phyloP scores from a whole-genome alignment of 768 basidiomycete species.

The Russula olivacea region DNA sequence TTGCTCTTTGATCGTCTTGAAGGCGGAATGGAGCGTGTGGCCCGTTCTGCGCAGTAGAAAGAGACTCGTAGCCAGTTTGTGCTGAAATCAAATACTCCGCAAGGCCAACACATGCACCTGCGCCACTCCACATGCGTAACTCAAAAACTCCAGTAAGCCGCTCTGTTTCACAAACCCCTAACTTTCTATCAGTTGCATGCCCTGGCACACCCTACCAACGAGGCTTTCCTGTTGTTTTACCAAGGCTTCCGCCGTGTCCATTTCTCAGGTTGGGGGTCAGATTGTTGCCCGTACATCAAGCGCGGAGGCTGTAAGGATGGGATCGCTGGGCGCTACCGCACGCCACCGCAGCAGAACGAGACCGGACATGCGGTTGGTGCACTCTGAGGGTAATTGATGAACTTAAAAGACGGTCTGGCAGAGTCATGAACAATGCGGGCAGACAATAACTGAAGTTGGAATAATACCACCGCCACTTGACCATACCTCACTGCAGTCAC shows the following conservation, averaged over 20 bases:
- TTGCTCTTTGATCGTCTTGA: neutral
- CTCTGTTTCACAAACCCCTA: no score
- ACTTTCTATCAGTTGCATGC: neutral
- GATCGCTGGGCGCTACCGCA: no score
- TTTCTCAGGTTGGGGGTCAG: neutral
- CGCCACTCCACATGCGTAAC: neutral
- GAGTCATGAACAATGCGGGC: neutral
- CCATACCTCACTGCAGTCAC: neutral
- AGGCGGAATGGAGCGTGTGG: no score
- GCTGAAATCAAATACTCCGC: neutral
- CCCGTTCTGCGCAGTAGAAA: no score
- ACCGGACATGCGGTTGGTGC: neutral
- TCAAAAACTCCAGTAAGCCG: no score
- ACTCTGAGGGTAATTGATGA: neutral
- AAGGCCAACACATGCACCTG: neutral
- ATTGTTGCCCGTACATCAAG: neutral
- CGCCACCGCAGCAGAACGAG: neutral
- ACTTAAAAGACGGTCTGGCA: no score
- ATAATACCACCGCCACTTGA: no score
- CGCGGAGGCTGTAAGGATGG: conserved; percentile 1
- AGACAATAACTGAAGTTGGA: neutral
- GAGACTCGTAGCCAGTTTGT: no score
- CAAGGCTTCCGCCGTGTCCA: neutral
- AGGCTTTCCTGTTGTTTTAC: no score
- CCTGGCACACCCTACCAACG: neutral